phyloP scores from a whole-genome alignment of 768 basidiomycete genomes.

The Fomitopsis serialis region DNA sequence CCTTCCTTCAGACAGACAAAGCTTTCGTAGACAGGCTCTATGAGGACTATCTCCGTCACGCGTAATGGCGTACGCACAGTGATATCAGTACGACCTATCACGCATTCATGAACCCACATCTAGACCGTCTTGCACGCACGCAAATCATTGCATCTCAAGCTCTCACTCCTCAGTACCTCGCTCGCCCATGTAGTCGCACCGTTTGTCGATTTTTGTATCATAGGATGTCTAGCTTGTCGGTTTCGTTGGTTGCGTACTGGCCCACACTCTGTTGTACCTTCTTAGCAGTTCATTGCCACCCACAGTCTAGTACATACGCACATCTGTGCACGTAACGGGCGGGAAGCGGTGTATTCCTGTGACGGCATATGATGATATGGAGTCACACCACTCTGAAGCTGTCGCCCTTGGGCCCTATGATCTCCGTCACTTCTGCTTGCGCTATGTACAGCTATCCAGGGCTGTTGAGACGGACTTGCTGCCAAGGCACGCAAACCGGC shows the following conservation, averaged over 20 bases:
- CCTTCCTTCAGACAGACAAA: conserved; percentile 47
- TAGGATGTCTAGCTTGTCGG: not conserved
- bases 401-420: too few species aligned
- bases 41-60: conserved; percentile 36
- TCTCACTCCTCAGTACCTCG: not conserved
- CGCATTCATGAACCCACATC: not conserved
- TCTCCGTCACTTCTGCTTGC: too few species aligned
- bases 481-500: too few species aligned
- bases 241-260: not conserved
- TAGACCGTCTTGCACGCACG: not conserved
- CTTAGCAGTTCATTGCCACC: too few species aligned
- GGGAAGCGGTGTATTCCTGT: too few species aligned
- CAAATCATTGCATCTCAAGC: not conserved
- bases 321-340: too few species aligned
- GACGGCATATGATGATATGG: too few species aligned
- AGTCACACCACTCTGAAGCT: too few species aligned
- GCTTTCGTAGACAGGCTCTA: conserved; percentile 60
- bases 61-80: not conserved
- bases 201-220: not conserved
- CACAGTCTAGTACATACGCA: too few species aligned
- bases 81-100: not conserved
- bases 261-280: not conserved
- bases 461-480: too few species aligned
- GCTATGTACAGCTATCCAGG: too few species aligned
- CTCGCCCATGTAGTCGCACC: not conserved